phyloP scores from a whole-genome alignment of 2,329 filamentous ascomycete genomes.

The Sclerotinia trifoliorum region DNA sequence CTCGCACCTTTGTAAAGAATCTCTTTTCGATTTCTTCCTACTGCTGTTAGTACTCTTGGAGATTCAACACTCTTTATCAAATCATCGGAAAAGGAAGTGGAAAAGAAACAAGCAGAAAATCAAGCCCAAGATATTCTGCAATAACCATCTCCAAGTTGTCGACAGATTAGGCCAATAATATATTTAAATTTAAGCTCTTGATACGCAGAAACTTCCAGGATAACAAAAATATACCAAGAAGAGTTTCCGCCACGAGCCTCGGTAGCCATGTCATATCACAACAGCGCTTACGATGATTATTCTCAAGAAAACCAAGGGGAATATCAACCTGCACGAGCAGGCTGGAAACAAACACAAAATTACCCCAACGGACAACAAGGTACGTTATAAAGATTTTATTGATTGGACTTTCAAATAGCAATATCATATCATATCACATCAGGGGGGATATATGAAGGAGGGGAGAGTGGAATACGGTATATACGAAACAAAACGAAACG shows the following conservation, averaged over 20 bases:
- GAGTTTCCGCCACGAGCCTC: not conserved
- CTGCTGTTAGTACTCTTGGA: not conserved
- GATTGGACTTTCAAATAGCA: not conserved
- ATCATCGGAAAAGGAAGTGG: not conserved
- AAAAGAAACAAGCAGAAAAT: not conserved
- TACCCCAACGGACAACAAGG: conserved; percentile 4
- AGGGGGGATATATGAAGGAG: not conserved
- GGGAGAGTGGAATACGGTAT: not conserved
- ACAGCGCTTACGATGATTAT: conserved; percentile 8
- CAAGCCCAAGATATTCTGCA: not conserved
- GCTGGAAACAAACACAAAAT: conserved; percentile 16
- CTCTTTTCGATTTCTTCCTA: not conserved
- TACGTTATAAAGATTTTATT: not conserved
- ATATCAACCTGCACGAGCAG: conserved; percentile 20
- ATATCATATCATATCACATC: not conserved
- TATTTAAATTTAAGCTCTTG: not conserved
- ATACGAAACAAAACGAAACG: no score
- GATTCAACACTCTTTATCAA: not conserved
- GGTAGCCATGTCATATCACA: conserved; percentile 12
- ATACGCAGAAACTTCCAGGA: not conserved
- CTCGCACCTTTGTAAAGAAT: not conserved
- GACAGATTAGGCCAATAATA: not conserved
- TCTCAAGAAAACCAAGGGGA: conserved; percentile 1
- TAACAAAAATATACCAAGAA: not conserved
- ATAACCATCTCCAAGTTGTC: not conserved